A percentile compares a stretch with the other conserved stretches of the same genome.
phyloP scores from a whole-genome alignment of 1,139 yeast genomes.

The Chernovozyma sophiae-reginae region DNA sequence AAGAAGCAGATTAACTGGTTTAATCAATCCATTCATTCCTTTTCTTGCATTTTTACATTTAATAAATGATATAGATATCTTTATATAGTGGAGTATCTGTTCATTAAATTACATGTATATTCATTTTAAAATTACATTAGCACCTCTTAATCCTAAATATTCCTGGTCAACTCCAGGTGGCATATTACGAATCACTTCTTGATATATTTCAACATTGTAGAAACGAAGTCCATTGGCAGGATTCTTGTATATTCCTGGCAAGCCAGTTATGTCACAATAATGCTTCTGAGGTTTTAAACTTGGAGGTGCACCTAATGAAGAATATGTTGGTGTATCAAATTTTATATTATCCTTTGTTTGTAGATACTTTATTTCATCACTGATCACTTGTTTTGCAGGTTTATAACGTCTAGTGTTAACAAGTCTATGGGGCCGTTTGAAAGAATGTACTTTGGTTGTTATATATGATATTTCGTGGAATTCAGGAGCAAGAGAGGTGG shows the following conservation, averaged over 20 bases:
- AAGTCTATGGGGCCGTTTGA: constrained; percentile 33
- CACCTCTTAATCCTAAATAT: constrained; percentile 81
- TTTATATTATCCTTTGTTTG: constrained; percentile 36
- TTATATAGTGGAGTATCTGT: no score
- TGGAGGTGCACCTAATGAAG: constrained; percentile 80
- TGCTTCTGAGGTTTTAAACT: constrained; percentile 74
- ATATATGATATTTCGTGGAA: constrained; percentile 36
- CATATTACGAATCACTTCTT: constrained; percentile 70
- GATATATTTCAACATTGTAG: constrained; percentile 80
- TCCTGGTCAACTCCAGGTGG: constrained; percentile 94
- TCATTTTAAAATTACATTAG: constrained; percentile 72
- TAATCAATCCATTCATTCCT: background rate
- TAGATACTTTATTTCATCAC: constrained; percentile 72
- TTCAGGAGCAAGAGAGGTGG: constrained; percentile 14
- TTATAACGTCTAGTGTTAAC: constrained; percentile 59
- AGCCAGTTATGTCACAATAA: constrained; percentile 93
- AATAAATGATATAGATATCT: no score
- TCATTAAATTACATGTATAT: no score
- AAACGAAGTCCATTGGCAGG: constrained; percentile 77
- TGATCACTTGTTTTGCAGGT: constrained; percentile 67
- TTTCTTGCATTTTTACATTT: no score
- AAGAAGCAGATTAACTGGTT: no score
- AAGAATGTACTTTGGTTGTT: constrained; percentile 43
- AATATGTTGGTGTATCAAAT: constrained; percentile 53
- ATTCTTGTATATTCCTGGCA: constrained; percentile 71